A percentile compares a stretch with the other conserved stretches of the same genome.
phyloP scores from a whole-genome alignment of 192 early-diverging fungal genomes.

The Bifiguratus adelaidae region DNA sequence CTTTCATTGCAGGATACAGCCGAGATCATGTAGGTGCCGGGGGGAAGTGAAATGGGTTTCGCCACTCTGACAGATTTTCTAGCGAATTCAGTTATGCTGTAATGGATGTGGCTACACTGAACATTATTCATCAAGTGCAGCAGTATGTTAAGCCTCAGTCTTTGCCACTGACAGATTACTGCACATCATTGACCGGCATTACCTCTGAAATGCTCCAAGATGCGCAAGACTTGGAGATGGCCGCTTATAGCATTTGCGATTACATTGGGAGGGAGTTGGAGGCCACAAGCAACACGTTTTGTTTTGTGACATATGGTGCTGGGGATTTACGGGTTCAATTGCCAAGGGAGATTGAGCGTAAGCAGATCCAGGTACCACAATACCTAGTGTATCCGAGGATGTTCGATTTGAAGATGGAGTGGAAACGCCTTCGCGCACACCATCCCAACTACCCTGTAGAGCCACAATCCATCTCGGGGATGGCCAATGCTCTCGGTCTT shows the following conservation, averaged over 20 bases:
- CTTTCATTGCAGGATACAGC: conserved; percentile 49
- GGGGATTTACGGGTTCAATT: conserved; percentile 62
- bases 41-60: no score
- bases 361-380: conserved; percentile 40
- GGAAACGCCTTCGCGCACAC: conserved; percentile 46
- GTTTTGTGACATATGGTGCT: conserved; percentile 65
- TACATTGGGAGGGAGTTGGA: conserved; percentile 42
- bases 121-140: conserved; percentile 29
- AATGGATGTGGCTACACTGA: conserved; percentile 27
- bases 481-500: no score
- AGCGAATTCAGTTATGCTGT: conserved; percentile 41
- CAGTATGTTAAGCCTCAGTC: conserved; percentile 34
- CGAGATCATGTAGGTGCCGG: no score
- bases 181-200: conserved; percentile 47
- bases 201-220: conserved; percentile 36
- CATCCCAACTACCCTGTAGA: conserved; percentile 44
- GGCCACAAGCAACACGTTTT: conserved; percentile 36
- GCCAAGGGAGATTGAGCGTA: conserved; percentile 50
- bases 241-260: conserved; percentile 33
- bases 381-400: conserved; percentile 48
- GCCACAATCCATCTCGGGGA: conserved; percentile 33
- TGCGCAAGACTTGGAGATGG: conserved; percentile 40
- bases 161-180: conserved; percentile 43
- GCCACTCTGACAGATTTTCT: no score
- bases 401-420: conserved; percentile 62